A percentile compares a stretch with the other conserved stretches of the same genome.
Evolutionary conservation across 306 rosid genomes (phyloP).

Genomic region (Acacia confusa): DNA sequence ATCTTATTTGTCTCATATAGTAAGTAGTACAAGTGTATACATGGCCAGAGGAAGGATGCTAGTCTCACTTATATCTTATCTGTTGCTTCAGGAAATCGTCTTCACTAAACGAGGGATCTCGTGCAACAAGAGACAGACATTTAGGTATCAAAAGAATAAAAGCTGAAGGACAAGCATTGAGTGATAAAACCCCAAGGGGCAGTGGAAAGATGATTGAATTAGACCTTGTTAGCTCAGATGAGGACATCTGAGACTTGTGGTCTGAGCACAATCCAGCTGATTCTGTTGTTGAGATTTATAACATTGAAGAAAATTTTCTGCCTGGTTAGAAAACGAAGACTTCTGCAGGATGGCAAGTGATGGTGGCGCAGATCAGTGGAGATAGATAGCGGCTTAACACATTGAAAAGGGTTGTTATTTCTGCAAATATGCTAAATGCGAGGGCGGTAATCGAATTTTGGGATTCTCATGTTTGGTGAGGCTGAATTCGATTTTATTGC

Average conservation of each 20-base stretch:
- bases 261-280: constrained; percentile 1
- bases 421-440: neutral
- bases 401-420: constrained; percentile 4
- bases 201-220: constrained; percentile 74
- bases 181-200: constrained; percentile 40
- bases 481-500: neutral
- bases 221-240: constrained; percentile 76
- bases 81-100: constrained; percentile 63
- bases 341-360: constrained; percentile 14
- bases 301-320: neutral
- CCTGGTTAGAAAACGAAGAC: constrained; percentile 8
- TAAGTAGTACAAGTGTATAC: neutral
- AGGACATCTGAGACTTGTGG: constrained; percentile 47
- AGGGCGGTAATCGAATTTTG: neutral
- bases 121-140: constrained; percentile 39
- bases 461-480: neutral
- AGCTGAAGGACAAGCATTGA: constrained; percentile 39
- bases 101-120: constrained; percentile 36
- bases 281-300: neutral
- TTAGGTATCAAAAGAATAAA: constrained; percentile 57
- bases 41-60: constrained; percentile 12
- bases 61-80: constrained; percentile 19
- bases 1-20: constrained; percentile 3
- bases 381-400: constrained; percentile 12
- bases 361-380: neutral